These are phyloP conservation scores for Scleromitrula shiraiana DNA, from an alignment of 2,329 filamentous ascomycete species.

Conservation along the genomic window DNA sequence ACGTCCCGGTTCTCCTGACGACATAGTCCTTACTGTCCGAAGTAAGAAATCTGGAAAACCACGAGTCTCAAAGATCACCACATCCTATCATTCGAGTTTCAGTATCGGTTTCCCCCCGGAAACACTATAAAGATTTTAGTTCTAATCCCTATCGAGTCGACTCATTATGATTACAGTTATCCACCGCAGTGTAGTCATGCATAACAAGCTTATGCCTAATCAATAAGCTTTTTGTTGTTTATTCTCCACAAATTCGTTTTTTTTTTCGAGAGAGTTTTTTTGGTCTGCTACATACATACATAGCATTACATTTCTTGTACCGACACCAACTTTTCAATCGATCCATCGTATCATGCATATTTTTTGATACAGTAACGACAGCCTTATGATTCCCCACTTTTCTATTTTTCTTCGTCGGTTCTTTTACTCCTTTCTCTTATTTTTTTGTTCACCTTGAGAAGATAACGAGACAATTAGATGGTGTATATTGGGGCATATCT, in stretches of 20 bases:
- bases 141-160: too few species aligned
- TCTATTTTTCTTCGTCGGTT: not conserved
- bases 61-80: too few species aligned
- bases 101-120: too few species aligned
- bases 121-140: too few species aligned
- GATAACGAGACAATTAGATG: not conserved
- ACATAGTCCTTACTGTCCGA: too few species aligned
- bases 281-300: conserved; percentile 6
- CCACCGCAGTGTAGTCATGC: too few species aligned
- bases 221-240: not conserved
- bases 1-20: too few species aligned
- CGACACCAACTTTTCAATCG: conserved; percentile 5
- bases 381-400: conserved; percentile 8
- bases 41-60: too few species aligned
- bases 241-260: not conserved
- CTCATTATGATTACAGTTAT: too few species aligned
- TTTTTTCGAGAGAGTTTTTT: too few species aligned
- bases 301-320: conserved; percentile 8
- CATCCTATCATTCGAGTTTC: too few species aligned
- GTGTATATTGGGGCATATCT: not conserved
- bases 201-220: too few species aligned
- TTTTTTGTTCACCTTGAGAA: conserved; percentile 1
- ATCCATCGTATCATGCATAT: conserved; percentile 1
- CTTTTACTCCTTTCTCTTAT: not conserved
- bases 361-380: conserved; percentile 9